Base-by-base conservation (phyloP, 352 stramenopile species). In the Phytophthora europaea region DNA sequence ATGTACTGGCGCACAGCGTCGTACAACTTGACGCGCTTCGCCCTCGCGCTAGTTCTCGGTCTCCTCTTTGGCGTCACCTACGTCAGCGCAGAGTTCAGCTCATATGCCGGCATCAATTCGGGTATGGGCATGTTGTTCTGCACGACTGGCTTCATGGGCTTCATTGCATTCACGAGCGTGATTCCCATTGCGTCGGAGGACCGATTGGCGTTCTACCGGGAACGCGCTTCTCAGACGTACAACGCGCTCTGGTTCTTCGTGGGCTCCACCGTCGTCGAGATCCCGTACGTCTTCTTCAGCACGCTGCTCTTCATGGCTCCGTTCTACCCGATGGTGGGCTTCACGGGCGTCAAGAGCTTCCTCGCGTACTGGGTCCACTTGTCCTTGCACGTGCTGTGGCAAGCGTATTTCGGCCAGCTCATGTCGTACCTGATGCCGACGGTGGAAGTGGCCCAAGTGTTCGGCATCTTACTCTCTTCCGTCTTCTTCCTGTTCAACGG, bases 51-150 rank as follows among this genome's bases (percentile, higher is more conserved):
- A 20, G 38, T 92, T 8, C 83, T 97, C 53, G 89, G 83, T 7
- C 67, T 94, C 3, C 72, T 98, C 43, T 90, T 97, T 28, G 88
- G 79, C 13, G 79, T 89, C 13, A 80, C 93, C 7, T 97, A 94
- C 57, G 61, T 79, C 12, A 68, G 79, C 13, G 70, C 81, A 0
- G 75, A 89, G 51, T 85, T 81, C 40, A 65, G 56, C 8, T 81
- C 78, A 15, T 86, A 76, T 20, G 36, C 64, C 1, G 83, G 78
- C 16, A 70, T 73, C n/a, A 83, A 83, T 50, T 64, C 70, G 8
- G 83, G 79, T 6, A 70, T 97, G 13, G 85, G 88, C 6, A 82
- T 96, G 13, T 85, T 97, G 23, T 98, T 94, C 65, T 70, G 90
- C 9, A 84, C 82, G 9, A 84, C 88, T 8, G 57, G 88, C 36